Evolutionary conservation across 2,329 filamentous ascomycete species (phyloP), one percentile per base, ranked within the genome.

Genomic region (Teratosphaeria pseudoeucalypti): DNA sequence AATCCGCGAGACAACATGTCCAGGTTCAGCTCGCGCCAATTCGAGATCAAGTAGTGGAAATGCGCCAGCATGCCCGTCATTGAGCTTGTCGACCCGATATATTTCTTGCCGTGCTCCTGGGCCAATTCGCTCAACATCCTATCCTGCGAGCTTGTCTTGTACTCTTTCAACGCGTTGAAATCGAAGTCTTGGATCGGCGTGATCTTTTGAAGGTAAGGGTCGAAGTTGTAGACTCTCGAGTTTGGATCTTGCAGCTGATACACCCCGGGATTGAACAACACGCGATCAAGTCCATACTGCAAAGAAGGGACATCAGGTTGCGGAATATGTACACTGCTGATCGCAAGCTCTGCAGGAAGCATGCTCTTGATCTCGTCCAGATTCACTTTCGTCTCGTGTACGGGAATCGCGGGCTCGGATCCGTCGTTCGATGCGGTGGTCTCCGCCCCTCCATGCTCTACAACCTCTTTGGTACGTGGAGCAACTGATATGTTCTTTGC

Each of bases 161-260:
- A 99, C 63, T 86, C 81, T 72, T 89, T 90, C 58, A 99, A 75
- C 3, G 90, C 86, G 60, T 89, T 82, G 73, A 95, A 99, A 70
- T 99, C 90, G 69, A 99, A 99, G 70, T 99, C 90, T 2, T 83
- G 79, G 16, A 94, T 86, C 1, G 94, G 92, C 90, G 97, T 97
- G 67, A 99, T 95, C 57, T 85, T 85, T 61, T 91, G 85, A 23
- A 99, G 81, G 69, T 96, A 96, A 0, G 95, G 94, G 70, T 99
- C 92, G 68, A 99, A 99, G 72, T 99, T 99, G 80, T 85, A 99
- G 6, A 97, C 90, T 19, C 85, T 82, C 47, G 92, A 91, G 60
- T 90, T 84, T 27, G 87, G 85, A 72, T 99, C 94, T 74, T 95
- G 92, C 57, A 99, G 82, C 56, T 90, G 86, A 72, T 96, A 96